phyloP scores from a whole-genome alignment of 306 rosid species.

The barrel medic (Medicago truncatula) region DNA sequence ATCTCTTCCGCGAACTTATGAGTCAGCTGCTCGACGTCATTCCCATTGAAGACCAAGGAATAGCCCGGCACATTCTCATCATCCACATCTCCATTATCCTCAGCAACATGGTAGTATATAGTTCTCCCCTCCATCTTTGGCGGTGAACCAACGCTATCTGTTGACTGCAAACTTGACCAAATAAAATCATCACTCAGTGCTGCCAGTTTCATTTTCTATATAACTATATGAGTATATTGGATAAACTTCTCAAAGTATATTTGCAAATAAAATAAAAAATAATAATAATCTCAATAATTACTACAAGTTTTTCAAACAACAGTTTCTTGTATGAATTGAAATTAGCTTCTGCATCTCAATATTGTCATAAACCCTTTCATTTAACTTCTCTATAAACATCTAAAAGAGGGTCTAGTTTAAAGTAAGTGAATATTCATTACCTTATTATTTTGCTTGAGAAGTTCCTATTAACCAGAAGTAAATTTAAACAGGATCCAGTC shows the following conservation, averaged over 20 bases:
- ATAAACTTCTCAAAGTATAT: not conserved
- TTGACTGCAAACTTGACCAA: constrained; percentile 56
- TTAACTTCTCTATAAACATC: not conserved
- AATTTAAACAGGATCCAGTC: not conserved
- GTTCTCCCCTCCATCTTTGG: no score
- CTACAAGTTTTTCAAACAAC: not conserved
- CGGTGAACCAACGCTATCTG: constrained; percentile 54
- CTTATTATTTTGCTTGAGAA: constrained; percentile 1
- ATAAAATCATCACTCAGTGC: not conserved
- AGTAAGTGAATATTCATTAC: not conserved
- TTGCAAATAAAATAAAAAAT: not conserved
- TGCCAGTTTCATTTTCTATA: not conserved
- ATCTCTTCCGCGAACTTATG: no score
- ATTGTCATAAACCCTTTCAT: not conserved
- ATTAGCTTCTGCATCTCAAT: not conserved
- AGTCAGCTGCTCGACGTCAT: no score
- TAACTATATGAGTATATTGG: not conserved
- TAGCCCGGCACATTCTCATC: no score
- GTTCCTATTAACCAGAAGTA: not conserved
- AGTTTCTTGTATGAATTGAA: not conserved
- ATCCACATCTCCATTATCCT: no score
- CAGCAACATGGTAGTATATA: no score
- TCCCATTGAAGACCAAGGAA: no score
- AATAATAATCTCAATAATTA: no score
- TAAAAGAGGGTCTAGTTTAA: no score